These are phyloP conservation scores for Periconia macrospinosa DNA, from an alignment of 2,329 filamentous ascomycete species.

Conservation along the genomic window DNA sequence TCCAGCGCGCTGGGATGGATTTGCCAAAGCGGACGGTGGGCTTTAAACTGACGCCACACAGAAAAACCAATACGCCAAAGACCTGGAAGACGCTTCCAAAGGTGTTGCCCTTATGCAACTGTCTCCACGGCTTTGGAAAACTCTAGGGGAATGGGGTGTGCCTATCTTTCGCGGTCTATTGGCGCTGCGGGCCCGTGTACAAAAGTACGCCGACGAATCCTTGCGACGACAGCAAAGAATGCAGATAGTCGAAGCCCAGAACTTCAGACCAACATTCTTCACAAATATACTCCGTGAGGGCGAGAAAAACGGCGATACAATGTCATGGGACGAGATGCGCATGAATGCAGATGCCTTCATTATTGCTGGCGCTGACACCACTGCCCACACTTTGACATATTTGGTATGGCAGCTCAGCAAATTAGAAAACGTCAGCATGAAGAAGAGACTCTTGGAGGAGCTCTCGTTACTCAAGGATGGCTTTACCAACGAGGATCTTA, in stretches of 20 bases:
- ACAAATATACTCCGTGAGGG: constrained; percentile 11
- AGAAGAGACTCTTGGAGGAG: constrained; percentile 16
- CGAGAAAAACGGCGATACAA: constrained; percentile 5
- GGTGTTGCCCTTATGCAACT: background rate
- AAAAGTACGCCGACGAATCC: constrained; percentile 10
- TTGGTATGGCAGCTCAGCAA: constrained; percentile 38
- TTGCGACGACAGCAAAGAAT: constrained; percentile 8
- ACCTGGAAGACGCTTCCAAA: constrained; percentile 6
- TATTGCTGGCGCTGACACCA: constrained; percentile 41
- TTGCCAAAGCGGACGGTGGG: no score
- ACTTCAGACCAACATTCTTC: constrained; percentile 10
- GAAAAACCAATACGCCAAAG: constrained; percentile 13
- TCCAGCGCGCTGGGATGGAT: background rate
- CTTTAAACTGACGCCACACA: background rate
- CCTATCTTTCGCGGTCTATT: constrained; percentile 4
- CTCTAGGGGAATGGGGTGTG: background rate
- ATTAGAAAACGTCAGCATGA: constrained; percentile 15
- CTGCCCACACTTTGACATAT: constrained; percentile 37
- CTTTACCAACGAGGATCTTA: constrained; percentile 36
- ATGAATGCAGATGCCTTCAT: constrained; percentile 43
- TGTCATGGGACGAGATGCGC: constrained; percentile 7
- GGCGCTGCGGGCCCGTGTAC: background rate
- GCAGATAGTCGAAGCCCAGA: constrained; percentile 5
- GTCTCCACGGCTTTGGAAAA: constrained; percentile 3
- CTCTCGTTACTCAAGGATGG: constrained; percentile 14